Evolutionary conservation across 78 protist genomes (phyloP).

Genomic region (Isochrysis galbana): DNA sequence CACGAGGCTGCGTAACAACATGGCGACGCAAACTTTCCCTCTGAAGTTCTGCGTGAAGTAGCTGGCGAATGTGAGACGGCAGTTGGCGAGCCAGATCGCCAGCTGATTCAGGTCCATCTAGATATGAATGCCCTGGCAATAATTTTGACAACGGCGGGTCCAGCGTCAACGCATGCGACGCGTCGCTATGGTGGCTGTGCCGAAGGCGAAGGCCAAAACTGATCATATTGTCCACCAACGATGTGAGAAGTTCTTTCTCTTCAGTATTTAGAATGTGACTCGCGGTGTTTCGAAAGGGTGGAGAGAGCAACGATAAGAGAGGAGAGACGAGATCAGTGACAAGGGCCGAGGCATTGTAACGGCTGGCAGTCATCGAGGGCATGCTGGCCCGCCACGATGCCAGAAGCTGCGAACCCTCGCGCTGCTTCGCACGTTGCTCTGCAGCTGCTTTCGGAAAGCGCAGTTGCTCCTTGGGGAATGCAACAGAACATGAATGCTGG

Average conservation of each 20-base stretch:
- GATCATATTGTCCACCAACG: neutral
- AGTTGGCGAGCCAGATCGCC: neutral
- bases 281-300: neutral
- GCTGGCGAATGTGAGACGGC: neutral
- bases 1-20: too few species aligned
- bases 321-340: neutral
- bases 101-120: neutral
- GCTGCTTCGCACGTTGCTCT: too few species aligned
- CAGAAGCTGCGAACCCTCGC: too few species aligned
- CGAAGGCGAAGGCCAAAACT: neutral
- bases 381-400: too few species aligned
- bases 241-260: neutral
- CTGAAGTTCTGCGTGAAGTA: neutral
- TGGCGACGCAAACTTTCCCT: neutral
- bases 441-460: too few species aligned
- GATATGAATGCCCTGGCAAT: neutral
- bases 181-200: neutral
- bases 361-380: neutral
- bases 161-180: neutral
- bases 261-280: neutral
- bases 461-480: too few species aligned
- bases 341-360: neutral
- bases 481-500: too few species aligned
- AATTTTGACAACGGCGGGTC: neutral
- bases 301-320: neutral